These are phyloP conservation scores for Chlorella ohadii DNA, from an alignment of 139 green algal genomes.

Conservation along the genomic window DNA sequence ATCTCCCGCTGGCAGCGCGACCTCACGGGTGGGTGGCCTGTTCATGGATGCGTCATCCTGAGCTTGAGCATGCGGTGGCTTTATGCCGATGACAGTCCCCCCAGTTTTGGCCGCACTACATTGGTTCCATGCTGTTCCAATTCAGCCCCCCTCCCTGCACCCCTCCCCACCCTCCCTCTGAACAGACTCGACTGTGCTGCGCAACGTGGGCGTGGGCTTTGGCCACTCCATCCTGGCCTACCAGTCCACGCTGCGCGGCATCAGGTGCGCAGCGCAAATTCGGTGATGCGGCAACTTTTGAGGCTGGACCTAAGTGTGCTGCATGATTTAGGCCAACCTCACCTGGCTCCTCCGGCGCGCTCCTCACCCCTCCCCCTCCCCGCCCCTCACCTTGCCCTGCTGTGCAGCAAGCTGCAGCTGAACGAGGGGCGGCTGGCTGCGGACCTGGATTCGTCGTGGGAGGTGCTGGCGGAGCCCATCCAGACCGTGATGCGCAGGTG, in stretches of 20 bases:
- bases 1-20: constrained; percentile 94
- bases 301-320: too few species aligned
- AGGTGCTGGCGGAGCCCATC: constrained; percentile 97
- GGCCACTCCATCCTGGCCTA: constrained; percentile 95
- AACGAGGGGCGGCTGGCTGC: constrained; percentile 63
- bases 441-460: constrained; percentile 88
- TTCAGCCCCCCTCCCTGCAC: neutral
- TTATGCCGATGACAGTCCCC: too few species aligned
- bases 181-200: constrained; percentile 97
- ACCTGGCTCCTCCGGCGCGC: too few species aligned
- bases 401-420: constrained; percentile 88
- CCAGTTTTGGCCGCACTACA: too few species aligned
- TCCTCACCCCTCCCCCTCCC: too few species aligned
- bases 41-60: too few species aligned
- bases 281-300: too few species aligned
- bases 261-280: constrained; percentile 37
- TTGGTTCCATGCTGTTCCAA: too few species aligned
- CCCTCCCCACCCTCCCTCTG: constrained; percentile 31
- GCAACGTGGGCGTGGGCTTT: constrained; percentile 95
- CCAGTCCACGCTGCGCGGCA: constrained; percentile 79
- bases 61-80: too few species aligned
- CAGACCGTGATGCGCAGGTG: constrained; percentile 94
- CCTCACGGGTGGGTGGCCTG: constrained; percentile 57
- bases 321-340: too few species aligned
- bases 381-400: too few species aligned